A percentile compares a stretch with the other conserved stretches of the same genome.
Conservation (phyloP, 1,139 yeast genomes). For the Pichiaceae sp. region DNA sequence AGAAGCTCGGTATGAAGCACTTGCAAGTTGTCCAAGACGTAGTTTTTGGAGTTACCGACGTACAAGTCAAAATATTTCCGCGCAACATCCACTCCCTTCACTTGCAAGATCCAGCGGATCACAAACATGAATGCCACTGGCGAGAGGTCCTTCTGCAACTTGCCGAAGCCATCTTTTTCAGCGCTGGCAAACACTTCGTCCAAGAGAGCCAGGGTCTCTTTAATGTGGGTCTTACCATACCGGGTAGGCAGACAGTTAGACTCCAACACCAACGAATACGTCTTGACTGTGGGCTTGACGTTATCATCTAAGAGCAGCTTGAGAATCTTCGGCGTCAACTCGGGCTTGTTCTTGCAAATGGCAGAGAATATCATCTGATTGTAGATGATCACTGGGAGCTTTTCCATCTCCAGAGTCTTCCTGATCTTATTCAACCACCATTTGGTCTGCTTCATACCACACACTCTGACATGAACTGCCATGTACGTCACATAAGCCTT, state of each 20-base stretch:
- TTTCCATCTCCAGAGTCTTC: slow-evolving; percentile 3
- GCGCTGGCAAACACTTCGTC: slow-evolving; percentile 16
- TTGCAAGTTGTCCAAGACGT: slow-evolving; percentile 18
- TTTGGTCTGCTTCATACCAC: slow-evolving; percentile 11
- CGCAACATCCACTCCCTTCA: slow-evolving; percentile 13
- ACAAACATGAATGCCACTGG: slow-evolving; percentile 18
- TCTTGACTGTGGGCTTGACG: slow-evolving; percentile 30
- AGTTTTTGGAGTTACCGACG: slow-evolving; percentile 13
- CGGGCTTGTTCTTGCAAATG: slow-evolving; percentile 28
- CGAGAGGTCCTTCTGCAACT: slow-evolving; percentile 17
- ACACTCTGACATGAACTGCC: slow-evolving; percentile 13
- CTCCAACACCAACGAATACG: slow-evolving; percentile 26
- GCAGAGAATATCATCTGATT: slow-evolving; percentile 37
- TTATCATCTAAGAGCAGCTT: slow-evolving; percentile 30
- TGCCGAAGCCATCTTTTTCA: slow-evolving; percentile 19
- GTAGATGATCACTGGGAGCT: slow-evolving; percentile 27
- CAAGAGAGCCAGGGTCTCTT: slow-evolving; percentile 20
- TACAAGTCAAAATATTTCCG: slow-evolving; percentile 19
- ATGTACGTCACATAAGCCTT: slow-evolving; percentile 13
- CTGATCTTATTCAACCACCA: slow-evolving; percentile 10
- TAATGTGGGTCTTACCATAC: slow-evolving; percentile 19
- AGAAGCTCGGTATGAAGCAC: slow-evolving; percentile 18
- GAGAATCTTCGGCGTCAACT: slow-evolving; percentile 33
- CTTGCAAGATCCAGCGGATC: slow-evolving; percentile 12
- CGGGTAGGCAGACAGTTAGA: slow-evolving; percentile 11